phyloP scores from a whole-genome alignment of 495 filamentous ascomycete genomes.

The Penicillium steckii region DNA sequence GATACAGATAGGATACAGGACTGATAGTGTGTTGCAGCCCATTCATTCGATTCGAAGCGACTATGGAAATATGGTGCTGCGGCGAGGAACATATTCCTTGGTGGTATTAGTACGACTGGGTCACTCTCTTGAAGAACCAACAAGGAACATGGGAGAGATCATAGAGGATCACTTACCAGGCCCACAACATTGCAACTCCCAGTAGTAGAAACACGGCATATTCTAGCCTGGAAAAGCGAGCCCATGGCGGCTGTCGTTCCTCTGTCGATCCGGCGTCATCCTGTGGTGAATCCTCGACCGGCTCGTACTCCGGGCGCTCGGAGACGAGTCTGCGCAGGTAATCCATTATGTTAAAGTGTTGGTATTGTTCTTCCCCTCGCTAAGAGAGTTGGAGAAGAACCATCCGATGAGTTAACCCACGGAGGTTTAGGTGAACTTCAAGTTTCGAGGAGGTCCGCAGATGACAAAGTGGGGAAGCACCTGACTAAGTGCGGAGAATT shows the following conservation, averaged over 20 bases:
- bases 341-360: constrained; percentile 35
- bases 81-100: constrained; percentile 98
- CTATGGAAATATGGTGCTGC: constrained; percentile 88
- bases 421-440: background rate
- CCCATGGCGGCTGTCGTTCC: constrained; percentile 4
- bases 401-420: background rate
- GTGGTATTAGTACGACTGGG: background rate
- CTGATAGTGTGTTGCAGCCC: constrained; percentile 78
- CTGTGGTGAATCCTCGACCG: constrained; percentile 44
- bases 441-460: constrained; percentile 1
- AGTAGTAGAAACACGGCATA: constrained; percentile 86
- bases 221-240: constrained; percentile 71
- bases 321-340: constrained; percentile 48
- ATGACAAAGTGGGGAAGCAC: constrained; percentile 10
- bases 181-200: constrained; percentile 93
- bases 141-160: no score
- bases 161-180: constrained; percentile 63
- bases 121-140: no score
- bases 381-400: background rate
- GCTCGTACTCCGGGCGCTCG: constrained; percentile 55
- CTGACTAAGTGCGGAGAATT: background rate
- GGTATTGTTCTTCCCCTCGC: background rate
- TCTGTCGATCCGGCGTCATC: constrained; percentile 26
- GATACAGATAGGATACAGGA: constrained; percentile 84
- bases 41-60: constrained; percentile 70